Base-by-base conservation (phyloP, 1,284 basidiomycete genomes). In the Apiotrichum laibachii region DNA sequence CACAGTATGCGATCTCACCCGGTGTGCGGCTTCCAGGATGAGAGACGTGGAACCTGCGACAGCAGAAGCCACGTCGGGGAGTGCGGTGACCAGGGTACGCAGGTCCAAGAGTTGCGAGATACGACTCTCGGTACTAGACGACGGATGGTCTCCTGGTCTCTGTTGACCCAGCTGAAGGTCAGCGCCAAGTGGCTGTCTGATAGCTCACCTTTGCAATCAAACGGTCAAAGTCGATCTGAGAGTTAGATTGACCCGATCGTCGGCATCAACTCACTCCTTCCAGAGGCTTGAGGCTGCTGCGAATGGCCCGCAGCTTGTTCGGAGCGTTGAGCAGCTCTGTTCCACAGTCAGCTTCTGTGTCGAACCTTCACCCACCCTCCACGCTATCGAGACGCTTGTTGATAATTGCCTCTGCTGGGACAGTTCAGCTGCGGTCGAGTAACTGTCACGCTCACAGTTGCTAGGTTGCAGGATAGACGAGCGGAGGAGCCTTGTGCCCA, bases 391-490 rank as follows among this genome's bases (percentile, higher is more conserved):
- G 82, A 5, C 94, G 84, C 0, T 86, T 86, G 62, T 92, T 85
- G 42, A 97, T 86, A 0, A 86, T 82, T 35, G 83, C 82, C 4
- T 84, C 88, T 85, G 48, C n/a, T 18, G 26, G 34, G 10, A 13
- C 13, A 7, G 16, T 5, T 22, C 16, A 16, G 34, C 21, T 21
- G 6, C 15, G 37, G 37, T 16, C 11, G 13, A 35, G 13, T 37
- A 4, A 4, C 11, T 16, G 2, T 37, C 15, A 44, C 11, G 69
- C 72, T 50, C 67, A 86, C 91, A 82, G 50, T 87, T 89, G 48
- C 89, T 81, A 0, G 94, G 94, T 31, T 92, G 88, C 12, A 97
- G 81, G 21, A 98, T 83, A 60, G 87, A 92, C 31, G 86, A 84
- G 53, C 90, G 83, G 35, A 97, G 78, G 35, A 93, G 80, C 13